Base-by-base conservation (phyloP, 1,284 basidiomycete species). In the Volvariella volvacea region DNA sequence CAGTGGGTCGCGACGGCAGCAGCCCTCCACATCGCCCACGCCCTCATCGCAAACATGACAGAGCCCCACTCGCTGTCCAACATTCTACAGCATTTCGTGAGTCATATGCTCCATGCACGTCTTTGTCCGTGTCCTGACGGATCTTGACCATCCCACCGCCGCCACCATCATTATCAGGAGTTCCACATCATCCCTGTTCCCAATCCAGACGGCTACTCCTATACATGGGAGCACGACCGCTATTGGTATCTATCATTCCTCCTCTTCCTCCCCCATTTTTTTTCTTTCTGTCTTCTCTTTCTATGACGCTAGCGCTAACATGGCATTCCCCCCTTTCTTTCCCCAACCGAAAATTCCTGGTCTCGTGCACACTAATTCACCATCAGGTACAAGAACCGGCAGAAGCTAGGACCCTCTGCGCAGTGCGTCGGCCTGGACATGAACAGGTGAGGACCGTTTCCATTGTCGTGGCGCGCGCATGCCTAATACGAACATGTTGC, bases 151-250 rank as follows among this genome's bases (percentile, higher is more conserved):
- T 31, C 30, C 6, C 34, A 36, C 34, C 19, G 6, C 19, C 4
- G n/a, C 4, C 8, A 6, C 41, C 28, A 28, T 39, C 37, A 30
- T 22, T 8, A 34, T 1, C 47, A 82, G 78, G 74, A 79, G 33
- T 85, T 93, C 58, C 80, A 88, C 44, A 73, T 93, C 48, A 69
- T 94, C 7, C 88, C 90, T 0, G 67, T 80, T 0, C 78, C 88
- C 3, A 94, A 93, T 55, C 88, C 88, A 4, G 91, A 94, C 55
- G 91, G 91, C 0, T 92, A 91, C 56, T 73, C 67, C 1, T 86
- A 83, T 56, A 82, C 76, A 20, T 80, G 77, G 77, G 73, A 80
- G 43, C 63, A 58, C 17, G 80, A 88, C 48, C 74, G 90, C 1
- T 76, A 87, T 52, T 93, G 89, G 89, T 77, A 51, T 50, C n/a